A percentile compares a stretch with the other conserved stretches of the same genome.
phyloP scores from a whole-genome alignment of 2,329 filamentous ascomycete genomes.

The Fusarium keratoplasticum region DNA sequence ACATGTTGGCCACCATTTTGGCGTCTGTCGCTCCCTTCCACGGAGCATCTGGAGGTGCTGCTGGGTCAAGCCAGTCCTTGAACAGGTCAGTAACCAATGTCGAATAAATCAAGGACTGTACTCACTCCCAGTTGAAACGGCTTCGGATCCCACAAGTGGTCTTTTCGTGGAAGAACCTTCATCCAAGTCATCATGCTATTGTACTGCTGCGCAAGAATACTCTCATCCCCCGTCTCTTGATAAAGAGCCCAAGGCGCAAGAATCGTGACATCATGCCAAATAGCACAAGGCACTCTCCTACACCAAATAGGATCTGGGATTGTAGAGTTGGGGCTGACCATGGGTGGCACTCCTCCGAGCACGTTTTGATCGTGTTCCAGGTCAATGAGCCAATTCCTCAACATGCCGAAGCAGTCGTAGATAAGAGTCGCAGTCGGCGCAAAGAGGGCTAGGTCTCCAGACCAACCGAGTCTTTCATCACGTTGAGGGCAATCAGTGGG shows the following conservation, averaged over 20 bases:
- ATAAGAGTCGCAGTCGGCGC: conserved; percentile 62
- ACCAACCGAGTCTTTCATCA: conserved; percentile 66
- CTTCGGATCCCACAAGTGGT: conserved; percentile 51
- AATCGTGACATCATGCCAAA: conserved; percentile 57
- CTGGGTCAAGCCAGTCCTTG: conserved; percentile 61
- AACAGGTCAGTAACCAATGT: conserved; percentile 10
- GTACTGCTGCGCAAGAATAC: conserved; percentile 52
- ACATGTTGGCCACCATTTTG: conserved; percentile 57
- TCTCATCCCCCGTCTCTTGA: conserved; percentile 50
- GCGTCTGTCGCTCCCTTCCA: conserved; percentile 52
- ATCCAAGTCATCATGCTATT: conserved; percentile 54
- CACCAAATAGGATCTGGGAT: conserved; percentile 10
- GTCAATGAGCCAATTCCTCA: conserved; percentile 46
- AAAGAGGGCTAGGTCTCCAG: conserved; percentile 62
- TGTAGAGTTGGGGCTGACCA: conserved; percentile 25
- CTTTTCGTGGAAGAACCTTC: conserved; percentile 44
- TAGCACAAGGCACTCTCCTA: conserved; percentile 39
- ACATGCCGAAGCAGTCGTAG: conserved; percentile 63
- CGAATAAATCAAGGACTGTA: too few relatives aligned
- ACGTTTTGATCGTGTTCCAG: conserved; percentile 16
- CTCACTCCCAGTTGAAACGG: neutral
- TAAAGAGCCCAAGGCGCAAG: conserved; percentile 54
- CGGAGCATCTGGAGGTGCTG: conserved; percentile 50
- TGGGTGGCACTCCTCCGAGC: conserved; percentile 16
- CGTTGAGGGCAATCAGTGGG: conserved; percentile 69